phyloP scores from a whole-genome alignment of 257 asterid genomes.

The Salvia miltiorrhiza region DNA sequence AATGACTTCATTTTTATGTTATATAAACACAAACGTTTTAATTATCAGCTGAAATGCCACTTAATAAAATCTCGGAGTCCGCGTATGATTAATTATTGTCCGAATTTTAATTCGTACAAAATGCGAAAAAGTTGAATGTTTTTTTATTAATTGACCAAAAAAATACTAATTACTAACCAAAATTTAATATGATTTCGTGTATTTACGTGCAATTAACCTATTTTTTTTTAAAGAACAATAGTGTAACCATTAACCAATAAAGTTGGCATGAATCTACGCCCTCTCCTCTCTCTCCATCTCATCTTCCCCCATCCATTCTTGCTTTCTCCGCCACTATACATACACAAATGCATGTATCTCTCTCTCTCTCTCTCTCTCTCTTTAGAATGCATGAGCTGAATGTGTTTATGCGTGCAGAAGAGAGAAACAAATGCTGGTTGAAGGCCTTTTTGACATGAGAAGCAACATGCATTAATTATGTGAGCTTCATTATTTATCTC shows the following conservation, averaged over 20 bases:
- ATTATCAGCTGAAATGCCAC: no score
- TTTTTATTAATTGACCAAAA: no score
- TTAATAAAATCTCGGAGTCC: no score
- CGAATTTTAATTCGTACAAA: no score
- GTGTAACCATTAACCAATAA: neutral
- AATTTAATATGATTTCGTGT: no score
- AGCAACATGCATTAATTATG: constrained; percentile 29
- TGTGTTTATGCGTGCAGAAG: constrained; percentile 22
- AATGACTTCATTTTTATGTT: no score
- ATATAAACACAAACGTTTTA: no score
- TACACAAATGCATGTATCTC: neutral
- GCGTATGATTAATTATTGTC: no score
- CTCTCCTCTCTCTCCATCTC: neutral
- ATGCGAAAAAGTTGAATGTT: no score
- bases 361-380: neutral
- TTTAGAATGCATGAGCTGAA: constrained; percentile 10
- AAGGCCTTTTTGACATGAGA: constrained; percentile 35
- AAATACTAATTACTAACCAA: no score
- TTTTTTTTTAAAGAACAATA: no score
- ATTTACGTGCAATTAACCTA: no score
- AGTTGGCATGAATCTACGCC: constrained; percentile 9
- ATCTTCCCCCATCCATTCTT: neutral
- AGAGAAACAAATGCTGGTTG: constrained; percentile 23
- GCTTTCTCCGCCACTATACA: constrained; percentile 21
- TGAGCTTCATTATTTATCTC: neutral